Conservation (phyloP, 352 stramenopile genomes). For the Phytophthora citricola region DNA sequence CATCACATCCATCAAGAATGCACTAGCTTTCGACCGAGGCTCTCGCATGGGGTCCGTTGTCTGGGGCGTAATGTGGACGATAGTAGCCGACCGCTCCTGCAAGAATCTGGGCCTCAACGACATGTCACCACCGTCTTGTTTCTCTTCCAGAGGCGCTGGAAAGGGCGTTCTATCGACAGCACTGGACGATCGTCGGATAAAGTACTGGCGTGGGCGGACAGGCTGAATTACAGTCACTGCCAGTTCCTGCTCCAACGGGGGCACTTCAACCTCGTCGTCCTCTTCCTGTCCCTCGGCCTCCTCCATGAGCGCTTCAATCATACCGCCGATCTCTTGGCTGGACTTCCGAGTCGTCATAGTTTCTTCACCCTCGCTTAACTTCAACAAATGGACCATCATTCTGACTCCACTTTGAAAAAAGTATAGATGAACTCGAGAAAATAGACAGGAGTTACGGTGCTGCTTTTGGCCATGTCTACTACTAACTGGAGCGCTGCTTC, state of each 20-base stretch:
- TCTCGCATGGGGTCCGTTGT: slow-evolving; percentile 12
- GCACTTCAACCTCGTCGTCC: slow-evolving; percentile 23
- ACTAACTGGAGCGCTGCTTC: slow-evolving; percentile 74
- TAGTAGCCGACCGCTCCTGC: slow-evolving; percentile 60
- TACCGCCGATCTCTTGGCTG: slow-evolving; percentile 5
- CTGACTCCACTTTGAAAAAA: slow-evolving; percentile 5
- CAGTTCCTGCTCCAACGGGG: slow-evolving; percentile 4
- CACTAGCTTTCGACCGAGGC: slow-evolving; percentile 62
- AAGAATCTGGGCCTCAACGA: slow-evolving; percentile 52
- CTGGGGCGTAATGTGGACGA: slow-evolving; percentile 36
- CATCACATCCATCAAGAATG: slow-evolving; percentile 62
- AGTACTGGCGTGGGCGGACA: not conserved
- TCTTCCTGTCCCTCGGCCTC: slow-evolving; percentile 29
- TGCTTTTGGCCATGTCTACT: slow-evolving; percentile 18
- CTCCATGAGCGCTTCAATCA: slow-evolving; percentile 39
- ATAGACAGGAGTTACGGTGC: slow-evolving; percentile 33
- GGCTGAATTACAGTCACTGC: slow-evolving; percentile 3
- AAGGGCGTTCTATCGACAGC: slow-evolving; percentile 1
- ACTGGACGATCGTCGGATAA: slow-evolving; percentile 26
- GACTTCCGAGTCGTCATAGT: slow-evolving; percentile 13
- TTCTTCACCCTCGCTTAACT: slow-evolving; percentile 1
- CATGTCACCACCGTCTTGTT: slow-evolving; percentile 44
- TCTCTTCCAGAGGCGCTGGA: slow-evolving; percentile 1
- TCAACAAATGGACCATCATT: slow-evolving; percentile 26
- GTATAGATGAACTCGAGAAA: slow-evolving; percentile 28